phyloP scores from a whole-genome alignment of 192 early-diverging fungal species.

The Coemansia sp. region DNA sequence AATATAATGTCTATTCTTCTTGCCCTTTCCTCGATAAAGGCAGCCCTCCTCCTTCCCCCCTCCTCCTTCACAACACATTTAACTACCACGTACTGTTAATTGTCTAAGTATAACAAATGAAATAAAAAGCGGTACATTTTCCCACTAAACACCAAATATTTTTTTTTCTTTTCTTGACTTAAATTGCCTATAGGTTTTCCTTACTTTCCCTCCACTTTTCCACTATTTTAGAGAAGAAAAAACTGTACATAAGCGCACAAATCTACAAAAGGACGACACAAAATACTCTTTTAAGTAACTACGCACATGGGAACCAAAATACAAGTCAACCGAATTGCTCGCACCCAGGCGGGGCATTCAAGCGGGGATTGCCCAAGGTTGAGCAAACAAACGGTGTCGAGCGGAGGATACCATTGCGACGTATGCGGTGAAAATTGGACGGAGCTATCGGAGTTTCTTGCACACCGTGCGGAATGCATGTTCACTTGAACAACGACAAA shows the following conservation, averaged over 20 bases:
- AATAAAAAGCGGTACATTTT: not conserved
- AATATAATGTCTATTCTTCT: too few relatives aligned
- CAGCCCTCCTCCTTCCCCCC: too few relatives aligned
- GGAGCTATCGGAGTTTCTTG: slow-evolving; percentile 38
- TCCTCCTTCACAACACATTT: too few relatives aligned
- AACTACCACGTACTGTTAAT: not conserved
- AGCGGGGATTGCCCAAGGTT: not conserved
- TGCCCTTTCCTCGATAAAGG: too few relatives aligned
- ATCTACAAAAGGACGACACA: too few relatives aligned
- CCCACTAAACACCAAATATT: not conserved
- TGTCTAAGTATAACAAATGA: not conserved
- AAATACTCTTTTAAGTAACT: not conserved
- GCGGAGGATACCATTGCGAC: slow-evolving; percentile 14
- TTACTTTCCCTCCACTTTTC: too few relatives aligned
- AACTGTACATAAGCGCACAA: too few relatives aligned
- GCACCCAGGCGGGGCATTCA: not conserved
- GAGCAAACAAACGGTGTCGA: not conserved
- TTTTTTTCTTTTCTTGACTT: not conserved
- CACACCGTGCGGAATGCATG: slow-evolving; percentile 42
- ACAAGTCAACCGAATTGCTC: not conserved
- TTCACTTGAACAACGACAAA: slow-evolving; percentile 11
- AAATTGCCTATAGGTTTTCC: too few relatives aligned
- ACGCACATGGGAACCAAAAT: slow-evolving; percentile 1
- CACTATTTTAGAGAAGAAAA: too few relatives aligned
- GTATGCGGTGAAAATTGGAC: slow-evolving; percentile 33